phyloP scores from a whole-genome alignment of 352 stramenopile genomes.

The Globisporangium heterothallicum region DNA sequence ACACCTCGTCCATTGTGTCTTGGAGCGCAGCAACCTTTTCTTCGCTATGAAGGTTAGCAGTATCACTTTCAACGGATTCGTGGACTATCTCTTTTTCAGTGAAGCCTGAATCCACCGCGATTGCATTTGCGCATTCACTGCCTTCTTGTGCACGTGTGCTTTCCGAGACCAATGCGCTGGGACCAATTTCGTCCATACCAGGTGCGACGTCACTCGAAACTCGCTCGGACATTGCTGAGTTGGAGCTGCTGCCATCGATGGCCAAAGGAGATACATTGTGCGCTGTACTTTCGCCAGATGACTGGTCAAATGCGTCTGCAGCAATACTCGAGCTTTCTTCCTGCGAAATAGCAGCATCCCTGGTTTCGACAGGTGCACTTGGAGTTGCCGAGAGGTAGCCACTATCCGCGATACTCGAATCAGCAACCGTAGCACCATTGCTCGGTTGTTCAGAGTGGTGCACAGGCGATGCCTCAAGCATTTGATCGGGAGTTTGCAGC shows the following conservation, averaged over 20 bases:
- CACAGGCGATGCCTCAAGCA: too few species aligned
- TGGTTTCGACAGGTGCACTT: too few species aligned
- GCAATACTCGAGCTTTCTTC: neutral
- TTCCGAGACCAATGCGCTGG: neutral
- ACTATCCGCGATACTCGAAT: neutral
- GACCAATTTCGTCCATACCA: neutral
- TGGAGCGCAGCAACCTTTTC: neutral
- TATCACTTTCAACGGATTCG: neutral
- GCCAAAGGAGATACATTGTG: neutral
- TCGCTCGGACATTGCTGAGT: neutral
- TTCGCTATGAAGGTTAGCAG: neutral
- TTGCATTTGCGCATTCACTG: neutral
- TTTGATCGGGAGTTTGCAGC: neutral
- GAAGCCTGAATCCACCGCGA: neutral
- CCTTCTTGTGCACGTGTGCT: neutral
- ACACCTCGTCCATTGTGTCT: too few species aligned
- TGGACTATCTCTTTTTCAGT: neutral
- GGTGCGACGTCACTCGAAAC: neutral
- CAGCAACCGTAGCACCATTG: neutral
- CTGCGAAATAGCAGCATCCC: neutral
- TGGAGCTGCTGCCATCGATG: neutral
- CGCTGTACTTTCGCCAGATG: neutral
- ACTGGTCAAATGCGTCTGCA: neutral
- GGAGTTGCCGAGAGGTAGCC: too few species aligned
- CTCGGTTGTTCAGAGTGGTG: neutral